Base-by-base conservation (phyloP, 208 protist genomes). In the Angomonas deanei region DNA sequence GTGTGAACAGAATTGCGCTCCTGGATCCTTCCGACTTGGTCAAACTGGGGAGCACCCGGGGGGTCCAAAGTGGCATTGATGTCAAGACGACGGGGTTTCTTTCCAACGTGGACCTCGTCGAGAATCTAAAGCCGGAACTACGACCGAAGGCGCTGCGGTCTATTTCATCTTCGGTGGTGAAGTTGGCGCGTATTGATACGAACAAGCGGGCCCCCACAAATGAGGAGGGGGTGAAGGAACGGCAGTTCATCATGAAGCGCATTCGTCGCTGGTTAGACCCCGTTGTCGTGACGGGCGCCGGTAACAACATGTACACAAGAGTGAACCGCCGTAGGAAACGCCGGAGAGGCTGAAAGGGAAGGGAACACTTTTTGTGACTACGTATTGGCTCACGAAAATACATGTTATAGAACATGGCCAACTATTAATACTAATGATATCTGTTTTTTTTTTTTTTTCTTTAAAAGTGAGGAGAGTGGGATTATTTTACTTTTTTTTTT, bases 21-120 rank as follows among this genome's bases (percentile, higher is more conserved):
- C 82, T 96, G 74, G 90, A 96, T 54, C 59, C 82, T 0, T 65
- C 56, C 28, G 83, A 91, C 50, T 34, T 96, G n/a, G 61, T 65
- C 27, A 64, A 64, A 15, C 72, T 96, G n/a, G 90, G 90, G 38
- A 92, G 85, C 66, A 72, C 61, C 24, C 86, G 86, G 36, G 76
- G 61, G 17, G 82, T 76, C 33, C 58, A 65, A n/a, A 81, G 69
- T 39, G 90, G 90, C 17, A 72, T 96, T 32, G 66, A 73, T 0
- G 72, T 96, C 31, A 80, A 78, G 47, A 96, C 90, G 15, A 87
- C 83, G 13, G 90, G 90, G 0, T 96, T 96, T 64, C 79, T 96
- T 27, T 89, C 80, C 65, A 96, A 93, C 67, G 82, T 68, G 24
- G 90, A 96, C 47, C 57, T 96, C 39, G 83, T 96, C 10, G 71